Evolutionary conservation across 1,284 basidiomycete genomes (phyloP).

Genomic region (Ceratobasidium sp.): DNA sequence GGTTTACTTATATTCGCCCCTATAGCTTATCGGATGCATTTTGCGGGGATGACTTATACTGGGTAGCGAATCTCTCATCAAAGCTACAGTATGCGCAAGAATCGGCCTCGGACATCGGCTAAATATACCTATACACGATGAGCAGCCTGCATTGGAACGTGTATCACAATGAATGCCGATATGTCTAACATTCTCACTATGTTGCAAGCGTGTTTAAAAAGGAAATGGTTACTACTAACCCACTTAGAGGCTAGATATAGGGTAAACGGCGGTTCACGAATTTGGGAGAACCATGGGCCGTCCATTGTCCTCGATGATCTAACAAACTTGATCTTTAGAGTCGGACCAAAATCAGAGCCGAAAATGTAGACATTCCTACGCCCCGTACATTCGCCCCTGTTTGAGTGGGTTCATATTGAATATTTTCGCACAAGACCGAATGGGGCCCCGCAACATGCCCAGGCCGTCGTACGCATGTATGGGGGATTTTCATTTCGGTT

Average conservation of each 20-base stretch:
- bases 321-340: background rate
- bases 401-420: slow-evolving; percentile 26
- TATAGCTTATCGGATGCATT: slow-evolving; percentile 4
- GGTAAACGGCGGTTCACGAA: background rate
- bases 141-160: slow-evolving; percentile 19
- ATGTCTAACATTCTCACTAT: too few relatives aligned
- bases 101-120: too few relatives aligned
- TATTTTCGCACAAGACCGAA: background rate
- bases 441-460: slow-evolving; percentile 37
- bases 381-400: background rate
- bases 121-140: background rate
- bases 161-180: slow-evolving; percentile 9
- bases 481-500: slow-evolving; percentile 25
- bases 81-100: too few relatives aligned
- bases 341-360: background rate
- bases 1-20: background rate
- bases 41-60: background rate
- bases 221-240: too few relatives aligned
- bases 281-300: background rate
- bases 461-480: slow-evolving; percentile 17
- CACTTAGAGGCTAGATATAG: too few relatives aligned
- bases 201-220: too few relatives aligned
- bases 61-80: background rate
- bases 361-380: slow-evolving; percentile 2
- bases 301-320: background rate